Evolutionary conservation across 805 yeast species (phyloP), one percentile per base, ranked within the genome.

Genomic region (Wickerhamiella allomyrinae): DNA sequence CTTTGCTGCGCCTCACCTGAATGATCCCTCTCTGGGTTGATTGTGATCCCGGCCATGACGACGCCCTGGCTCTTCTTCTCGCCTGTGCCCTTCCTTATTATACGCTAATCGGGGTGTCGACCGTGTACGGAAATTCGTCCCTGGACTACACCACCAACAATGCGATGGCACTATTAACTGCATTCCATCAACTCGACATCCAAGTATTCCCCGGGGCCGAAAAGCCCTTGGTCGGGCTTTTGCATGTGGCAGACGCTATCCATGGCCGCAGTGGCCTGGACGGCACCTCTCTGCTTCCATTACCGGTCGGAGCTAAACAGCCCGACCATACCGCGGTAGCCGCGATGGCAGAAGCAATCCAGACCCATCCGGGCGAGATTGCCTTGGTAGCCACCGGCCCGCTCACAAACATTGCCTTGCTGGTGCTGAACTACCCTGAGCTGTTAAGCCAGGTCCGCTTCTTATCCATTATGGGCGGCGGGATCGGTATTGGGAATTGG

Each of bases 41-140:
- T 60, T 85, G 95, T 58, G 95, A 85, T 55, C 94, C 94, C 0
- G 94, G 95, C 1, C 91, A 80, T 53, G 95, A 85, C 55, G 95
- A 85, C 53, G 78, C 82, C 1, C 70, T 82, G 36, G 94, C 91
- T 3, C 66, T 85, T 7, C 61, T 81, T 8, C 49, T 85, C 20
- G 74, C 83, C 0, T 63, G 73, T 7, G 73, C 70, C 53, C 71
- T 76, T 48, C 81, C 84, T 0, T 60, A 67, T 20, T 72, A 74
- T 59, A 57, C 71, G 13, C 58, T 82, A 8, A 50, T 76, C 3
- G 93, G 91, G 2, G 67, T 82, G n/a, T 75, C 85, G 23, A 76
- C 89, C 0, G 79, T 77, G 19, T 78, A 75, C 53, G 94, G 94
- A 1, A 79, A 79, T 49, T 74, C 84, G 0, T 65, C 80, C 4